Conservation (phyloP, 352 stramenopile genomes). For the Globisporangium splendens region DNA sequence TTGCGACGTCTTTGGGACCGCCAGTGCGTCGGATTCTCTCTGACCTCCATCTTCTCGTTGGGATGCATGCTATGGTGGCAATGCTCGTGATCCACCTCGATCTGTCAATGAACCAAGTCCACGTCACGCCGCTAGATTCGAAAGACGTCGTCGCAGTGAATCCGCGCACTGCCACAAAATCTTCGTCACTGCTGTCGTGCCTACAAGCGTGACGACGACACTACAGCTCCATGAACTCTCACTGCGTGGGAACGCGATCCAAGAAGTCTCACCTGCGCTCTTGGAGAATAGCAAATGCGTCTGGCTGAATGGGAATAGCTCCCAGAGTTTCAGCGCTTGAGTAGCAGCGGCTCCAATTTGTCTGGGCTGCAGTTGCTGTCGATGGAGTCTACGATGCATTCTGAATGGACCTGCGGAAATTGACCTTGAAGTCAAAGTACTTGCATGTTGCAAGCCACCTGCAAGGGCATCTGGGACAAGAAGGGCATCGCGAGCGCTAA, state of each 20-base stretch:
- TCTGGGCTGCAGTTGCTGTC: background rate
- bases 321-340: background rate
- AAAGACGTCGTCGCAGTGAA: too few species aligned
- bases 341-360: too few species aligned
- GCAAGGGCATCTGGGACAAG: too few species aligned
- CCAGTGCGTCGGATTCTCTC: background rate
- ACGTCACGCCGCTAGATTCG: too few species aligned
- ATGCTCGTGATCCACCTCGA: too few species aligned
- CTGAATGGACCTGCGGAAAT: too few species aligned
- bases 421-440: too few species aligned
- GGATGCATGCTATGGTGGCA: background rate
- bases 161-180: too few species aligned
- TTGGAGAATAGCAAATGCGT: slow-evolving; percentile 3
- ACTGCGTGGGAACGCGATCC: slow-evolving; percentile 4
- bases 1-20: background rate
- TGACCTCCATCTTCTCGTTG: background rate
- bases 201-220: background rate
- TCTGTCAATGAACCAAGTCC: too few species aligned
- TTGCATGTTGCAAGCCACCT: too few species aligned
- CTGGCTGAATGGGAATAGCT: slow-evolving; percentile 8
- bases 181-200: background rate
- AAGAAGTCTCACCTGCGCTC: background rate
- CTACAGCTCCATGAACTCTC: slow-evolving; percentile 3
- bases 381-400: background rate
- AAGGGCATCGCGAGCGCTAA: too few species aligned